A percentile compares a stretch with the other conserved stretches of the same genome.
These are phyloP conservation scores for Micractinium conductrix DNA, from an alignment of 139 green algal species.

Conservation along the genomic window DNA sequence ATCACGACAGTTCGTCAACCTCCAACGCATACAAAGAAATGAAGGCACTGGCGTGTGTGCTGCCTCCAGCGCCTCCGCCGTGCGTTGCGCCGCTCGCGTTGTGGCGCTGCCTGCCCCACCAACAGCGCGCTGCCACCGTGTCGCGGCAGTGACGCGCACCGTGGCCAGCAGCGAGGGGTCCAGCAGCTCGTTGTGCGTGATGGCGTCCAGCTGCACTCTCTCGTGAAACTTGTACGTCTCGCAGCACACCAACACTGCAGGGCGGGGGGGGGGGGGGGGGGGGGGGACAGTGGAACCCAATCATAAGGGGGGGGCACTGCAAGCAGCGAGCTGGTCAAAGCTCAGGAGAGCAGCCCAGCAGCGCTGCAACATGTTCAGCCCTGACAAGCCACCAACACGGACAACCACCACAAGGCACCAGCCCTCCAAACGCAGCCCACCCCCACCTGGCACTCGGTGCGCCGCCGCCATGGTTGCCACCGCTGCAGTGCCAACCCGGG, in stretches of 20 bases:
- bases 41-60: no score
- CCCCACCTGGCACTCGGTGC: conserved; percentile 73
- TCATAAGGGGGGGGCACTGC: neutral
- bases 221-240: conserved; percentile 97
- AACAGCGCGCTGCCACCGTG: no score
- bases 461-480: conserved; percentile 85
- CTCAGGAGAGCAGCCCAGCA: no score
- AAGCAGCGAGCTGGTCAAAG: neutral
- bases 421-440: neutral
- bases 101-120: no score
- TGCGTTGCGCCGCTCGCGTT: no score
- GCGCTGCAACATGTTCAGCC: no score
- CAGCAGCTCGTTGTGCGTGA: conserved; percentile 97
- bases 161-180: conserved; percentile 72
- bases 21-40: no score
- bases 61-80: no score
- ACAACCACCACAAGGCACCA: no score
- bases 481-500: conserved; percentile 80
- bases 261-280: neutral
- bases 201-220: conserved; percentile 85
- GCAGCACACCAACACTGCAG: conserved; percentile 73
- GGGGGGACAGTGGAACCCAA: neutral
- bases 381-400: no score
- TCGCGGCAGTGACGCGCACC: neutral
- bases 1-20: no score